Evolutionary conservation across 345 rosid genomes (phyloP).

Genomic region (Kernera saxatilis): DNA sequence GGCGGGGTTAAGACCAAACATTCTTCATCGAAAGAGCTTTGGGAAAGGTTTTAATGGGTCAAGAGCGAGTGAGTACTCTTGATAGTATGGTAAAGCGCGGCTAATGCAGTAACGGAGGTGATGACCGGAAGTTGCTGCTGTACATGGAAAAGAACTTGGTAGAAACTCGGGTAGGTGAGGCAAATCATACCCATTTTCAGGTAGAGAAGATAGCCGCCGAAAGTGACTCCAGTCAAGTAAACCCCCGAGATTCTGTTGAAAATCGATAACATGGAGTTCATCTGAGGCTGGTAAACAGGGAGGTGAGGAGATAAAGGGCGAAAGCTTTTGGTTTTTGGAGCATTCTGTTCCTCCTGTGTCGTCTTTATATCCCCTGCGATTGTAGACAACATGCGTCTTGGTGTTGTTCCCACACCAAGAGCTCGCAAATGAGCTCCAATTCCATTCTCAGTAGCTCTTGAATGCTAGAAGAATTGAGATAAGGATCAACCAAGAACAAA

Average conservation of each 20-base stretch:
- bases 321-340: conserved; percentile 25
- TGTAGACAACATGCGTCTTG: conserved; percentile 26
- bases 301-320: conserved; percentile 34
- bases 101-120: conserved; percentile 31
- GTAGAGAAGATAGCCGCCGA: conserved; percentile 28
- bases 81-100: conserved; percentile 29
- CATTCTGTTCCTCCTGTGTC: conserved; percentile 14
- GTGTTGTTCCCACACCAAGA: conserved; percentile 25
- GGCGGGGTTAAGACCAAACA: not conserved
- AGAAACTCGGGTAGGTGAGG: conserved; percentile 32
- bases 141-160: conserved; percentile 28
- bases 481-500: not conserved
- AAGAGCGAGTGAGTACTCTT: conserved; percentile 30
- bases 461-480: not conserved
- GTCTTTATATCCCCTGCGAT: conserved; percentile 25
- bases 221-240: conserved; percentile 32
- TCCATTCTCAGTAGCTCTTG: conserved; percentile 12
- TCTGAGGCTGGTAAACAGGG: conserved; percentile 35
- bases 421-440: conserved; percentile 9
- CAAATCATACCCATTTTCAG: conserved; percentile 35
- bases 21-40: conserved; percentile 1
- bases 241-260: conserved; percentile 36
- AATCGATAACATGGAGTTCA: conserved; percentile 33
- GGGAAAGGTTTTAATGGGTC: conserved; percentile 12
- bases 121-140: conserved; percentile 31